Conservation (phyloP, 345 rosid genomes). For the Euphorbia pulcherrima region DNA sequence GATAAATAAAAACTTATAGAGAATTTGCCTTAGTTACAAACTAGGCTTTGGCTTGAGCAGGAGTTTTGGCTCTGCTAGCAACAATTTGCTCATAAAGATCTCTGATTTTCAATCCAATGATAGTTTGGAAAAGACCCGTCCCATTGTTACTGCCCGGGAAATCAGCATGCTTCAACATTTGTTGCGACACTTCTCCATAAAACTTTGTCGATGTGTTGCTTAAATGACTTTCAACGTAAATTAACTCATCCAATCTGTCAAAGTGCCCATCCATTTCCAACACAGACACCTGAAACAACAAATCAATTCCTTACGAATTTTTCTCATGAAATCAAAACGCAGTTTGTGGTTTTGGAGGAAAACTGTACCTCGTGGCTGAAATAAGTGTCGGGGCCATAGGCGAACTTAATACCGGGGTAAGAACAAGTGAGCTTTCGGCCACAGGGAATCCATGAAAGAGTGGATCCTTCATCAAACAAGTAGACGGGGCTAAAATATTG, state of each 20-base stretch:
- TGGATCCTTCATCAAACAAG: conserved; percentile 91
- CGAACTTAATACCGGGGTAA: conserved; percentile 94
- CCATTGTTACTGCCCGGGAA: conserved; percentile 98
- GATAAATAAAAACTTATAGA: conserved; percentile 3
- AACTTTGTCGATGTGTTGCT: conserved; percentile 92
- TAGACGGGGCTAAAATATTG: conserved; percentile 80
- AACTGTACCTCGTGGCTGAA: conserved; percentile 64
- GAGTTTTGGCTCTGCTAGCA: conserved; percentile 48
- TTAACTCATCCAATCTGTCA: conserved; percentile 92
- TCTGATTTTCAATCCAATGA: conserved; percentile 81
- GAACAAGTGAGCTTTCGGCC: conserved; percentile 96
- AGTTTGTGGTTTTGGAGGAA: neutral
- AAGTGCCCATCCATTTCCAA: conserved; percentile 97
- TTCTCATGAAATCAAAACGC: too few relatives aligned
- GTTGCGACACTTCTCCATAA: conserved; percentile 94
- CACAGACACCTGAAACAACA: conserved; percentile 60
- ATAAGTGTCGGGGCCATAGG: conserved; percentile 76
- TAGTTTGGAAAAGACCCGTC: conserved; percentile 92
- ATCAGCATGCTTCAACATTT: conserved; percentile 88
- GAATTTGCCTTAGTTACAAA: neutral
- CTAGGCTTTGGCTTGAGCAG: conserved; percentile 59
- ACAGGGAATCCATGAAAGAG: conserved; percentile 90
- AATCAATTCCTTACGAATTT: neutral
- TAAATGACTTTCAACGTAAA: conserved; percentile 87
- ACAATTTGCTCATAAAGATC: conserved; percentile 80